Conservation (phyloP, 345 rosid genomes). For the Mallotus nudiflorus region DNA sequence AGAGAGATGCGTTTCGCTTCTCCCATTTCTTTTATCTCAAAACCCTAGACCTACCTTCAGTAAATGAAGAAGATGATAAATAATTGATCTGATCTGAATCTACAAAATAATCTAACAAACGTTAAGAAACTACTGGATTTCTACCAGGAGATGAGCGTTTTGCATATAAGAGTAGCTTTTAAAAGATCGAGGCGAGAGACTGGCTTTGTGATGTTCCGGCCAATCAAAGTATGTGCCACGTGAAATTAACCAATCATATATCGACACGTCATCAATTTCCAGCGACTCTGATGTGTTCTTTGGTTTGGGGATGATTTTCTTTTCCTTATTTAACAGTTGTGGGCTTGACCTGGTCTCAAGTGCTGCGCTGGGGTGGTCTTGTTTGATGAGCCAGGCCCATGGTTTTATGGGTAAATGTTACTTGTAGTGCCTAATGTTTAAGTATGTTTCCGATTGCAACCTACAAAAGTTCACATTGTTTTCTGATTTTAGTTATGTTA, state of each 20-base stretch:
- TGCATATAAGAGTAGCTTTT: too few species aligned
- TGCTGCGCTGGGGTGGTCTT: neutral
- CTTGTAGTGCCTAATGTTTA: too few species aligned
- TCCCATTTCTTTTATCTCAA: slow-evolving; percentile 28
- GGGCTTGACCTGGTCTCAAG: slow-evolving; percentile 25
- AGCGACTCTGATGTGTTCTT: neutral
- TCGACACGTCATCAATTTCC: slow-evolving; percentile 29
- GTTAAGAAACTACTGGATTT: too few species aligned
- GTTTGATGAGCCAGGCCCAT: neutral
- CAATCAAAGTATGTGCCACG: slow-evolving; percentile 42
- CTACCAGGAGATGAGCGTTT: too few species aligned
- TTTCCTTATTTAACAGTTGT: neutral
- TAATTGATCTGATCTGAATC: slow-evolving; percentile 6
- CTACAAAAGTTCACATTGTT: too few species aligned
- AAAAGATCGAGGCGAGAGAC: slow-evolving; percentile 26
- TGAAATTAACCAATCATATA: slow-evolving; percentile 4
- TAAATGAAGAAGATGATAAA: neutral
- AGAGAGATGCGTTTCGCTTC: slow-evolving; percentile 31
- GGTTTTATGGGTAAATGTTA: neutral
- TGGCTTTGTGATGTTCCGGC: slow-evolving; percentile 31
- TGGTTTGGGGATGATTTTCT: neutral
- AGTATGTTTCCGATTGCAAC: too few species aligned
- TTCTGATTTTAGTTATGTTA: too few species aligned
- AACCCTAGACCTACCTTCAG: slow-evolving; percentile 6
- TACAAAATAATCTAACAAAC: neutral